Conservation (phyloP, 371 early-diverging fungal genomes). For the Syncephalis fuscata region DNA sequence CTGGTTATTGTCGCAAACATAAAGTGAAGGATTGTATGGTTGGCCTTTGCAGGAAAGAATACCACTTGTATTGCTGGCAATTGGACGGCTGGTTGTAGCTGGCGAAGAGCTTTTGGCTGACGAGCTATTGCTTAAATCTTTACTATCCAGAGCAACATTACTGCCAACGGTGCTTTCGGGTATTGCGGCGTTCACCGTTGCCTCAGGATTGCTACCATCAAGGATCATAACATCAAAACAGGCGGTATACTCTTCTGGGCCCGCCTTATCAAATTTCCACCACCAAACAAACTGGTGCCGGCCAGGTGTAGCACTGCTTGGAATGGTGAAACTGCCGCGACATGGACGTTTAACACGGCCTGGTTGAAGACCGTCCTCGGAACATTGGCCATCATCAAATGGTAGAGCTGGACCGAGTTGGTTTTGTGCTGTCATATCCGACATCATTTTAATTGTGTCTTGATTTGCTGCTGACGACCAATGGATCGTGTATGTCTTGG, state of each 20-base stretch:
- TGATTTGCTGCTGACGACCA: conserved; percentile 7
- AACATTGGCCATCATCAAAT: conserved; percentile 5
- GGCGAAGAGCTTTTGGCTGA: too few relatives aligned
- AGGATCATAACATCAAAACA: conserved; percentile 16
- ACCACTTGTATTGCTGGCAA: too few relatives aligned
- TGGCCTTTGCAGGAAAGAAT: too few relatives aligned
- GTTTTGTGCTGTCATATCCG: conserved; percentile 8
- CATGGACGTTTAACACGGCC: conserved; percentile 7
- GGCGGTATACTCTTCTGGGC: conserved; percentile 17
- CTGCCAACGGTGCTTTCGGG: too few relatives aligned
- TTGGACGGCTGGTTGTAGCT: too few relatives aligned
- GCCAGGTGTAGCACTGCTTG: conserved; percentile 9
- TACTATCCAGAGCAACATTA: too few relatives aligned
- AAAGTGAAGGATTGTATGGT: too few relatives aligned
- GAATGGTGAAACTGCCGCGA: conserved; percentile 11
- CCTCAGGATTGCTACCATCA: not conserved
- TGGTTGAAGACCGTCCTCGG: conserved; percentile 2
- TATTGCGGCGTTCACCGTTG: too few relatives aligned
- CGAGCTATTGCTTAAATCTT: too few relatives aligned
- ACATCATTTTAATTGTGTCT: conserved; percentile 5
- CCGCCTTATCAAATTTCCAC: conserved; percentile 16
- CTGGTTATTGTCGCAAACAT: too few relatives aligned
- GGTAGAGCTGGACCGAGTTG: conserved; percentile 3
- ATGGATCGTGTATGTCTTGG: conserved; percentile 4
- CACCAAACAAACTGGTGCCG: conserved; percentile 17